phyloP scores from a whole-genome alignment of 2,329 filamentous ascomycete species.

The Mycogone perniciosa region DNA sequence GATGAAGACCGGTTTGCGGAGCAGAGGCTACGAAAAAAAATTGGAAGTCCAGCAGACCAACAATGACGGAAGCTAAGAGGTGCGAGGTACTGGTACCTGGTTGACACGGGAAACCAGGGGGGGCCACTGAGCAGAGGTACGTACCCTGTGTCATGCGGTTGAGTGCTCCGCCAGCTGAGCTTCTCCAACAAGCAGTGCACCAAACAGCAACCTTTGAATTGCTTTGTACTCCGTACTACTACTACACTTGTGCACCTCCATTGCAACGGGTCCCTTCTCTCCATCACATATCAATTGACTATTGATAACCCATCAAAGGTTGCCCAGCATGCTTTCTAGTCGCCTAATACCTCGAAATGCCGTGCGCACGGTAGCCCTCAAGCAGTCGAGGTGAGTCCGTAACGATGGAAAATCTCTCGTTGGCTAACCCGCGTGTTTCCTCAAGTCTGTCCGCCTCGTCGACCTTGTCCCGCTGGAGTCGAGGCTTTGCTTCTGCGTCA shows the following conservation, averaged over 20 bases:
- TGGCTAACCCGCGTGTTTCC: slow-evolving; percentile 3
- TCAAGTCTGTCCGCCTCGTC: slow-evolving; percentile 15
- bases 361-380: slow-evolving; percentile 49
- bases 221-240: no score
- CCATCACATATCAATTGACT: slow-evolving; percentile 19
- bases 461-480: slow-evolving; percentile 46
- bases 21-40: background rate
- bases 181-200: no score
- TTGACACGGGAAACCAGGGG: no score
- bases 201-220: no score
- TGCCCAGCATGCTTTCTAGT: slow-evolving; percentile 51
- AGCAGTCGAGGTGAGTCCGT: slow-evolving; percentile 44
- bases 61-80: no score
- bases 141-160: no score
- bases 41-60: no score
- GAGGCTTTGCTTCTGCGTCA: slow-evolving; percentile 53
- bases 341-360: slow-evolving; percentile 54
- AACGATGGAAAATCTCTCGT: slow-evolving; percentile 13
- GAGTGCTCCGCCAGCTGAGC: no score
- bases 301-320: slow-evolving; percentile 7
- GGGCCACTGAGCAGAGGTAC: no score
- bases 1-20: slow-evolving; percentile 7
- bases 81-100: no score
- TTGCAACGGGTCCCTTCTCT: no score
- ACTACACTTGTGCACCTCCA: no score